A percentile compares a stretch with the other conserved stretches of the same genome.
Conservation (phyloP, 1,284 basidiomycete genomes). For the Melampsora larici-populina region DNA sequence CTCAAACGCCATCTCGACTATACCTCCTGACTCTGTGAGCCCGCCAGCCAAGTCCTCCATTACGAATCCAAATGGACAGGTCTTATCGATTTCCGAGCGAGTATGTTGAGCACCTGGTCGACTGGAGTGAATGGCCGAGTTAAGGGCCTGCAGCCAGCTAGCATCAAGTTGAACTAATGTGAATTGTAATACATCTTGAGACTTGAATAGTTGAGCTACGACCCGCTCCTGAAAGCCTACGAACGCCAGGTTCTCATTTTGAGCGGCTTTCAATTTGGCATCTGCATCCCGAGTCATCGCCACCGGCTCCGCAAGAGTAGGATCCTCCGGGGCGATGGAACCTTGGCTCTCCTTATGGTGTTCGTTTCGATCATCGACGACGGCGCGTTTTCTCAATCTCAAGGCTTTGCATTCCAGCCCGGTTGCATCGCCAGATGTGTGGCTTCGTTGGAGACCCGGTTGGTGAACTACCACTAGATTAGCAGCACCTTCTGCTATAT, state of each 20-base stretch:
- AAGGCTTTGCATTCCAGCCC: not conserved
- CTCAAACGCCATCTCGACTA: slow-evolving; percentile 9
- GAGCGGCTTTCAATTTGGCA: not conserved
- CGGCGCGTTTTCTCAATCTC: slow-evolving; percentile 4
- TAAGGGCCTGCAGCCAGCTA: slow-evolving; percentile 7
- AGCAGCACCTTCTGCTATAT: slow-evolving; percentile 36
- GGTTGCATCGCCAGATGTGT: not conserved
- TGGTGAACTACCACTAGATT: slow-evolving; percentile 25
- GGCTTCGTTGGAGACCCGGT: not conserved
- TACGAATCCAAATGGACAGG: not conserved
- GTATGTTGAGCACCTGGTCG: not conserved
- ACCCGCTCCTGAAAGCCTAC: slow-evolving; percentile 9
- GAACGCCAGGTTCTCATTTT: not conserved
- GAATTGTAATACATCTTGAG: not conserved
- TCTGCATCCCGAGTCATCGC: not conserved
- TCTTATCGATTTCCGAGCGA: not conserved
- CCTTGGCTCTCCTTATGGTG: no score
- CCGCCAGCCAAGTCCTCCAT: slow-evolving; percentile 14
- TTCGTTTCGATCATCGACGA: no score
- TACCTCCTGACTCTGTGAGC: not conserved
- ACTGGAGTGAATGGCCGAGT: not conserved
- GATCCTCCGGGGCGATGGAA: not conserved
- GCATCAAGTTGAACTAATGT: not conserved
- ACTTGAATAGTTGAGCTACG: not conserved
- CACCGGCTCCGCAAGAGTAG: not conserved